These are phyloP conservation scores for Fusarium musae DNA, from an alignment of 2,329 filamentous ascomycete species.

Conservation along the genomic window DNA sequence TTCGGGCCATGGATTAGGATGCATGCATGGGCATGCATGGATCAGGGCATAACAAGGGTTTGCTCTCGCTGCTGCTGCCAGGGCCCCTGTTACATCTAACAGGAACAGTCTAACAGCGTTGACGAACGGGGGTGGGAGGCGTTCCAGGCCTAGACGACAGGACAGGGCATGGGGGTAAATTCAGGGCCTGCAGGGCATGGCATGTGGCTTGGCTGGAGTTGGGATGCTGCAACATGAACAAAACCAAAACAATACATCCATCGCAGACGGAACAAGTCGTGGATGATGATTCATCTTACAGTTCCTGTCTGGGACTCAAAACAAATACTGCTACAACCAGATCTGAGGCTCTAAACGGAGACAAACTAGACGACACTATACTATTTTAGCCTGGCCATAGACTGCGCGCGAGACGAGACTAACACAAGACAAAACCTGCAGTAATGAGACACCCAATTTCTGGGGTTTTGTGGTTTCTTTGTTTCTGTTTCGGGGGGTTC, in stretches of 20 bases:
- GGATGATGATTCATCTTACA: slow-evolving; percentile 24
- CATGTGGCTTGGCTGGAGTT: slow-evolving; percentile 19
- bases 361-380: slow-evolving; percentile 3
- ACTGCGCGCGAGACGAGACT: slow-evolving; percentile 25
- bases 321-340: slow-evolving; percentile 21
- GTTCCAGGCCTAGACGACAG: slow-evolving; percentile 30
- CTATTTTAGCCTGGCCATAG: slow-evolving; percentile 17
- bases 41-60: slow-evolving; percentile 3
- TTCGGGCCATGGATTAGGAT: slow-evolving; percentile 38
- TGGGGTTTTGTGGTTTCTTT: slow-evolving; percentile 1
- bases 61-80: background rate
- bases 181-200: background rate
- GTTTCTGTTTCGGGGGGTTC: background rate
- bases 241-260: slow-evolving; percentile 18
- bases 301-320: slow-evolving; percentile 35
- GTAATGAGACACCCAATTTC: slow-evolving; percentile 16
- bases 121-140: slow-evolving; percentile 8
- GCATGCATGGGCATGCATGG: slow-evolving; percentile 8
- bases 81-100: slow-evolving; percentile 31
- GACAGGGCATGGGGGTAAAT: slow-evolving; percentile 2
- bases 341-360: slow-evolving; percentile 17
- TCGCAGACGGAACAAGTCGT: slow-evolving; percentile 28
- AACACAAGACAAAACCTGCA: slow-evolving; percentile 21
- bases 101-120: slow-evolving; percentile 19
- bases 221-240: slow-evolving; percentile 32